Conservation (phyloP, 371 early-diverging fungal species). For the Mortierella sp. region DNA sequence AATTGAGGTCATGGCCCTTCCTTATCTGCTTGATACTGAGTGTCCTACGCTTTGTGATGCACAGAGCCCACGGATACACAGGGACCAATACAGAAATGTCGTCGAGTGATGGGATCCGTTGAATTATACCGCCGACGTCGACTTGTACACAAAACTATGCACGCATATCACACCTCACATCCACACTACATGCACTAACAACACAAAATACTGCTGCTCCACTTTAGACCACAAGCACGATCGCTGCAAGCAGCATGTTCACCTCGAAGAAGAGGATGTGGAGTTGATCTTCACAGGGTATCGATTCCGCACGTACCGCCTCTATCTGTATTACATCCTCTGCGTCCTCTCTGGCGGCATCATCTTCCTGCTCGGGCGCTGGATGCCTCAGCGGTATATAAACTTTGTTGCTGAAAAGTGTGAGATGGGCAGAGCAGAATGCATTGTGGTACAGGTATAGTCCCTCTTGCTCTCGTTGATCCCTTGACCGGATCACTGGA, state of each 20-base stretch:
- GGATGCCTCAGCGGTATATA: constrained; percentile 85
- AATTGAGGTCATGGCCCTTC: constrained; percentile 10
- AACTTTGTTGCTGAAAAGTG: constrained; percentile 68
- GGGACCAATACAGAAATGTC: too few species aligned
- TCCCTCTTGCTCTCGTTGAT: background rate
- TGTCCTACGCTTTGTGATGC: background rate
- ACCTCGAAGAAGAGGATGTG: constrained; percentile 58
- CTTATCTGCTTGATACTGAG: background rate
- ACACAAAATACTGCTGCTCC: background rate
- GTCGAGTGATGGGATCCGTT: too few species aligned
- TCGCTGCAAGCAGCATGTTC: constrained; percentile 38
- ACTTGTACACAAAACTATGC: background rate
- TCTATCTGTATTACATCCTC: constrained; percentile 67
- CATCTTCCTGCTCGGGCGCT: constrained; percentile 80
- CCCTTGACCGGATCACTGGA: background rate
- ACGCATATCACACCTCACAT: background rate
- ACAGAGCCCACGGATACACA: background rate
- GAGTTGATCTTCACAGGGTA: constrained; percentile 76
- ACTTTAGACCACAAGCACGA: constrained; percentile 27
- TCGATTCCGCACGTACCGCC: constrained; percentile 56
- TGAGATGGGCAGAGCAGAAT: constrained; percentile 74
- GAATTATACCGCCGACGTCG: too few species aligned
- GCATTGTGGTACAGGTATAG: constrained; percentile 62
- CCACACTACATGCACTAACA: too few species aligned
- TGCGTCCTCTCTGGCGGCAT: constrained; percentile 78